Evolutionary conservation across 768 basidiomycete species (phyloP).

Genomic region (Daedaleopsis sinensis): DNA sequence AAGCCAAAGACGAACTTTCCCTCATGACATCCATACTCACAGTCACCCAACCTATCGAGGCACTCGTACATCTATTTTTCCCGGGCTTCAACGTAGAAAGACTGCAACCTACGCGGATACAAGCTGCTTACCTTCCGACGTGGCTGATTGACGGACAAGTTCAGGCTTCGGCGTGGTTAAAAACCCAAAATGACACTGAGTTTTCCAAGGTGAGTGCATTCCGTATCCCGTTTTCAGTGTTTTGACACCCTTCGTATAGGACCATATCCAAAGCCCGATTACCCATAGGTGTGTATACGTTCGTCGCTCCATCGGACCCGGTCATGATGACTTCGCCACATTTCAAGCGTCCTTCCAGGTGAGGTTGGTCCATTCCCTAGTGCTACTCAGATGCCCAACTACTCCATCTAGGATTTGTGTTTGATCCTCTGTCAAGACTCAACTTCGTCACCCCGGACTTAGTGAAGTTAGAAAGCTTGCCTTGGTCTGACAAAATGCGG

Average conservation of each 20-base stretch:
- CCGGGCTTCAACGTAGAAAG: slow-evolving; percentile 42
- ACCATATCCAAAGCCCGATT: slow-evolving; percentile 5
- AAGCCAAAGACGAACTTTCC: slow-evolving; percentile 8
- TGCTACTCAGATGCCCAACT: background rate
- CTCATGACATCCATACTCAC: slow-evolving; percentile 32
- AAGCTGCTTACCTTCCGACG: slow-evolving; percentile 61
- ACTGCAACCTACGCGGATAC: slow-evolving; percentile 47
- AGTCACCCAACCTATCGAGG: slow-evolving; percentile 31
- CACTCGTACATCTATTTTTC: slow-evolving; percentile 39
- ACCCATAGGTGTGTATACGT: background rate
- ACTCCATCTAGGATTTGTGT: background rate
- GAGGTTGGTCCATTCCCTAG: slow-evolving; percentile 3
- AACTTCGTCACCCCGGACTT: slow-evolving; percentile 29
- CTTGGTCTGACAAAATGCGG: slow-evolving; percentile 51
- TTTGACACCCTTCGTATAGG: background rate
- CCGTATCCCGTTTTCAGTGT: background rate
- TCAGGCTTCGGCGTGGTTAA: slow-evolving; percentile 37
- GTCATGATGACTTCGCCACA: too few species aligned
- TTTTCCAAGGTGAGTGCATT: slow-evolving; percentile 32
- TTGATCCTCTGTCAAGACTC: background rate
- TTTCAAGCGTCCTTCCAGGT: too few species aligned
- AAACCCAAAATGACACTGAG: slow-evolving; percentile 22
- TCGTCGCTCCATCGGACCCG: too few species aligned
- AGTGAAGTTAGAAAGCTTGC: slow-evolving; percentile 36
- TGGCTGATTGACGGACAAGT: slow-evolving; percentile 65